A percentile compares a stretch with the other conserved stretches of the same genome.
Conservation (phyloP, 169 alveolate species). For the Plasmodium falciparum region DNA sequence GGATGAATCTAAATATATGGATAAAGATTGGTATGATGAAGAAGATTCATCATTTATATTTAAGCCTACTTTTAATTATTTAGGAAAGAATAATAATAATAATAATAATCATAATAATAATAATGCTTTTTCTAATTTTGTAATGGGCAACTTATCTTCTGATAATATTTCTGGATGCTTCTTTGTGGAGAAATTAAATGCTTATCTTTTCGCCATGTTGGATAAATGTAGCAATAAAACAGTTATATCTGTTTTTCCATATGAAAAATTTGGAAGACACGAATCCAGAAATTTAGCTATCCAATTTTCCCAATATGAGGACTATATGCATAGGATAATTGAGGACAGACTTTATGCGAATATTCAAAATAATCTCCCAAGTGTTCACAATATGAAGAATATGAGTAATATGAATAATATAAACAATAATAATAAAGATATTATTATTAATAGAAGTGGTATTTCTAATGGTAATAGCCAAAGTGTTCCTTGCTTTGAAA, state of each 20-base stretch:
- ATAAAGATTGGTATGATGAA: too few species aligned
- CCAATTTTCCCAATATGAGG: constrained; percentile 38
- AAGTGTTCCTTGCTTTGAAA: too few species aligned
- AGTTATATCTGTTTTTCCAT: constrained; percentile 30
- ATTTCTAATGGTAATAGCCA: too few species aligned
- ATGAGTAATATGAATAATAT: not conserved
- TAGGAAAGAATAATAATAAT: too few species aligned
- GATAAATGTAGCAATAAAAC: constrained; percentile 30
- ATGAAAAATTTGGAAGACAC: constrained; percentile 34
- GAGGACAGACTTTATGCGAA: constrained; percentile 1
- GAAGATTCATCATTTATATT: too few species aligned
- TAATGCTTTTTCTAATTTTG: too few species aligned
- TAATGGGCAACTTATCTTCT: too few species aligned
- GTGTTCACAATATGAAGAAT: not conserved
- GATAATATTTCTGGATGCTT: constrained; percentile 36
- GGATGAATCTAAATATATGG: too few species aligned
- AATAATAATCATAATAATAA: too few species aligned
- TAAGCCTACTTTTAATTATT: too few species aligned
- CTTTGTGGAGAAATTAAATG: constrained; percentile 29
- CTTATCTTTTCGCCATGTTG: constrained; percentile 35
- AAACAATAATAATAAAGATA: not conserved
- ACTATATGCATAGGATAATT: constrained; percentile 26
- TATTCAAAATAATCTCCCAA: not conserved
- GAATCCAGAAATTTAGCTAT: constrained; percentile 12
- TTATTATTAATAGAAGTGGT: too few species aligned